A percentile compares a stretch with the other conserved stretches of the same genome.
phyloP scores from a whole-genome alignment of 257 asterid genomes.

The Schizonepeta tenuifolia region DNA sequence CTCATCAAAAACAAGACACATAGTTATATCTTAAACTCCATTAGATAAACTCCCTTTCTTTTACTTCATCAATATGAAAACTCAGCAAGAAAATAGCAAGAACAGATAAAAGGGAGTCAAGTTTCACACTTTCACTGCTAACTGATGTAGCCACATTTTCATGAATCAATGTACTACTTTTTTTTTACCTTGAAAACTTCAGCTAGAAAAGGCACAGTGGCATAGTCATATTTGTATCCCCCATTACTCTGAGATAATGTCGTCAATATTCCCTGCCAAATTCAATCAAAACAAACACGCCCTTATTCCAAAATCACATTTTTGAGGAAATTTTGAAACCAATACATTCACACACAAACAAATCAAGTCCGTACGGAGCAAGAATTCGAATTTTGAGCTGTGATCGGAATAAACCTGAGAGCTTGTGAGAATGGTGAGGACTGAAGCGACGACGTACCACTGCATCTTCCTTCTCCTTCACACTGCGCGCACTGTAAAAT shows the following conservation, averaged over 20 bases:
- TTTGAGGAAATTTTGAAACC: not conserved
- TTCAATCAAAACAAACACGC: conserved; percentile 26
- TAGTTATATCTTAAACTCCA: conserved; percentile 2
- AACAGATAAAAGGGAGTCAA: not conserved
- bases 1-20: not conserved
- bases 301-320: conserved; percentile 2
- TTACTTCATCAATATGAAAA: not conserved
- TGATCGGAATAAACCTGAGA: conserved; percentile 65
- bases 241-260: conserved; percentile 92
- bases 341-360: not conserved
- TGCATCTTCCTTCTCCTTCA: conserved; percentile 59
- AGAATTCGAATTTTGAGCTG: conserved; percentile 28
- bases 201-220: conserved; percentile 99
- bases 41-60: conserved; percentile 4
- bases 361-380: conserved; percentile 21
- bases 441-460: conserved; percentile 94
- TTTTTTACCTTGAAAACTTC: conserved; percentile 81
- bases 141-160: not conserved
- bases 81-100: not conserved
- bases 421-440: conserved; percentile 93
- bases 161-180: not conserved
- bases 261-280: conserved; percentile 86
- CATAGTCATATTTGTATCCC: conserved; percentile 82
- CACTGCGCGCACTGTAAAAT: conserved; percentile 17
- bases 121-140: not conserved